Evolutionary conservation across 768 basidiomycete genomes (phyloP), one percentile per base, ranked within the genome.

Genomic region (Russula lepida): DNA sequence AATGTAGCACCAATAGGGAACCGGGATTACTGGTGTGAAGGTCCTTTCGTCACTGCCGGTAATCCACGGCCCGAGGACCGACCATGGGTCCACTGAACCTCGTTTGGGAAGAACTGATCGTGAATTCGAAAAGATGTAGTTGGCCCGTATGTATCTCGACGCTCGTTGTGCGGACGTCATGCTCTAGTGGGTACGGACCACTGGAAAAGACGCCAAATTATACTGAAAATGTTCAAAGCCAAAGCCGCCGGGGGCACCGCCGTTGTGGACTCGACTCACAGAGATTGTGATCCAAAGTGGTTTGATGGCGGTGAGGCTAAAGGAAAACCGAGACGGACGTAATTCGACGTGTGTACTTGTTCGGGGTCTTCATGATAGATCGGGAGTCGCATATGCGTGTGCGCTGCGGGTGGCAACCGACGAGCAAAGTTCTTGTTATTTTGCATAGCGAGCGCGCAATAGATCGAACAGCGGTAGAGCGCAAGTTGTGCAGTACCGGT

Each of bases 101-200:
- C 15, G 28, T 23, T 50, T 30, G 39, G 50, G 39, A 30, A 15
- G 32, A 32, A 25, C 28, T 32, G 39, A 50, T 25, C 48, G 25
- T 30, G 15, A 23, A 23, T 13, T 33, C 39, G 27, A 44, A 43
- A 8, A 21, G n/a, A 37, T 48, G 11, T 33, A 37, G 23, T 32
- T 32, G 54, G n/a, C 41, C 35, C 27, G 23, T 9, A 43, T 41
- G 12, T 13, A 3, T 46, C 44, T 28, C 23, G 25, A 37, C 25
- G 39, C 41, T 28, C 25, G 13, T 62, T 46, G 56, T 53, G 56
- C 61, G 61, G 56, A 56, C n/a, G 23, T 56, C n/a, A 51, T 9
- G 32, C n/a, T 32, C 47, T 48, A 15, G 28, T 32, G 53, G 21
- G 19, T 21, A 32, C 21, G 17, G 41, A 51, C 30, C 8, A 23